Base-by-base conservation (phyloP, 768 basidiomycete species). In the Mycena polygramma region DNA sequence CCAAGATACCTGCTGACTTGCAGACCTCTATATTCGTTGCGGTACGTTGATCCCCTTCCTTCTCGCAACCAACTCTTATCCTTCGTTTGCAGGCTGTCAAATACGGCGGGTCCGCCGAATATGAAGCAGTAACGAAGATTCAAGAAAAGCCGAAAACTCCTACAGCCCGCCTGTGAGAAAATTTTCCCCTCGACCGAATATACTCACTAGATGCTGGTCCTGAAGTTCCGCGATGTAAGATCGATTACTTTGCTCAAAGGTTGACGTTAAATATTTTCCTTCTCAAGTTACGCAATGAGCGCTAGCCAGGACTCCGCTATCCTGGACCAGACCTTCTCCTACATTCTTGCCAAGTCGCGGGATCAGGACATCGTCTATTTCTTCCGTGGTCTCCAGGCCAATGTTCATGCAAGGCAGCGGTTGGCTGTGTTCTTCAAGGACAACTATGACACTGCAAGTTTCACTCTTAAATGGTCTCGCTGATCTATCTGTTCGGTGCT, bases 1-100 rank as follows among this genome's bases (percentile, higher is more conserved):
- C 91, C 0, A 83, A 80, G 62, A 94, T 99, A 73, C 94, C 95
- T 9, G 87, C 90, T 35, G 97, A 98, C 81, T 81, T 99, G 54
- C 87, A 92, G 73, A 76, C 83, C 36, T 80, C 85, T 49, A 88
- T 89, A 49, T 91, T 85, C 78, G 74, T 77, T 36, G 84, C 81
- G 62, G 92, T 92, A 75, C 20, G 87, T 75, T 10, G 17, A 51
- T 41, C n/a, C 30, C 8, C 7, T 60, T 37, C 59, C 41, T 7
- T 74, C 15, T 52, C n/a, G 41, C 35, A 26, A 51, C 45, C 24
- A 58, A 22, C 45, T 63, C 60, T 51, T 48, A 39, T 43, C 1
- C n/a, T 37, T 45, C 24, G 17, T 59, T 67, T 41, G 58, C 75
- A 93, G 90, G 91, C 91, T 61, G 92, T 95, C 64, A 85, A 87